Percentiles rank a stretch among this genome's conserved stretches.
These are phyloP conservation scores for Alternaria incomplexa DNA, from an alignment of 2,329 filamentous ascomycete genomes.

Conservation along the genomic window DNA sequence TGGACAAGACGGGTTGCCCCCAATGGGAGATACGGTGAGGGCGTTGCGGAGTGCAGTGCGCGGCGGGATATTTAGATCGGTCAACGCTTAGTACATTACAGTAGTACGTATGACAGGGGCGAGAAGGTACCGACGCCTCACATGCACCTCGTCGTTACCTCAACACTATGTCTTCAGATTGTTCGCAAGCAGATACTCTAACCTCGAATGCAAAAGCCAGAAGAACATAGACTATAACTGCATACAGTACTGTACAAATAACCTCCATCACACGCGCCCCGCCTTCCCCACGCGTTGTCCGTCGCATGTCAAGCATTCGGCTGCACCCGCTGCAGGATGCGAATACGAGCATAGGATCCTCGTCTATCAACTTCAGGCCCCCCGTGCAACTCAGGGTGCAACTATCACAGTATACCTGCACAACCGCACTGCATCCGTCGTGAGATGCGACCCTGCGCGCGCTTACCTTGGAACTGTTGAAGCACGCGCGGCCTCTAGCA, in stretches of 20 bases:
- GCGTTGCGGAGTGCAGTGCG: constrained; percentile 4
- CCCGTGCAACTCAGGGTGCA: background rate
- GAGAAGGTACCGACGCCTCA: background rate
- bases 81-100: background rate
- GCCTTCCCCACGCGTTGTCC: background rate
- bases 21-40: constrained; percentile 6
- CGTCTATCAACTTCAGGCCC: background rate
- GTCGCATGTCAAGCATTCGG: background rate
- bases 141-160: background rate
- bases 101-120: background rate
- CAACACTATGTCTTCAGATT: background rate
- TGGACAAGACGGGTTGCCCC: background rate
- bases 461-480: constrained; percentile 4
- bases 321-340: background rate
- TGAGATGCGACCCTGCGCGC: background rate
- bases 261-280: background rate
- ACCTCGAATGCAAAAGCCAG: background rate
- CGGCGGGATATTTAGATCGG: constrained; percentile 2
- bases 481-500: constrained; percentile 10
- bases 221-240: background rate
- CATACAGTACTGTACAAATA: background rate
- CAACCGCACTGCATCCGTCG: background rate
- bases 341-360: background rate
- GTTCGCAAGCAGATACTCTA: too few species aligned
- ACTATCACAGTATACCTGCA: background rate